These are phyloP conservation scores for Aphanomyces stellatus DNA, from an alignment of 352 stramenopile species.

Conservation along the genomic window DNA sequence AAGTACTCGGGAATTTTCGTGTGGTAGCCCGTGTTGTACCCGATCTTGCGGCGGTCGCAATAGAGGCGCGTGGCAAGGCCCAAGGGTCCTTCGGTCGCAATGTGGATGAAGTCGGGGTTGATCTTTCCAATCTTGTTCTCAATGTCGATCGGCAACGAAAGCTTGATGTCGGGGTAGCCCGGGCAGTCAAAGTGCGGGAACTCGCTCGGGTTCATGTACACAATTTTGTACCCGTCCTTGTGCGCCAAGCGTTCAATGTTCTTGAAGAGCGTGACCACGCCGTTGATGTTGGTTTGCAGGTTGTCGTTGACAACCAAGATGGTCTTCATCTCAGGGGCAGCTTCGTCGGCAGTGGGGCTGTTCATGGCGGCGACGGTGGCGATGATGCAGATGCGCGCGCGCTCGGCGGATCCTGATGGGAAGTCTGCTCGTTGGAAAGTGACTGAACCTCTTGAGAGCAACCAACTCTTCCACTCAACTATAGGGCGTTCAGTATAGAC, in stretches of 20 bases:
- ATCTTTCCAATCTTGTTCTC: conserved; percentile 10
- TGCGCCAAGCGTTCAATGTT: conserved; percentile 13
- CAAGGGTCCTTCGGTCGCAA: conserved; percentile 13
- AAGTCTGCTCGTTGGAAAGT: conserved; percentile 3
- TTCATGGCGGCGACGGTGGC: not conserved
- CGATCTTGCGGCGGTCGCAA: conserved; percentile 11
- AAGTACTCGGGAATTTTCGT: conserved; percentile 18
- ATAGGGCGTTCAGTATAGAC: not conserved
- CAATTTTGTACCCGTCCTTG: conserved; percentile 1
- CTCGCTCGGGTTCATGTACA: conserved; percentile 14
- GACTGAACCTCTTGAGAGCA: not conserved
- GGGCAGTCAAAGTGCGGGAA: conserved; percentile 17
- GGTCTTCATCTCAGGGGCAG: conserved; percentile 3
- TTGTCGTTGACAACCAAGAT: conserved; percentile 16
- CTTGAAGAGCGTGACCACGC: conserved; percentile 15
- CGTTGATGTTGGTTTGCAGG: conserved; percentile 15
- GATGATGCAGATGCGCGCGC: not conserved
- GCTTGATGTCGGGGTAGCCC: conserved; percentile 13
- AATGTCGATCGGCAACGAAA: conserved; percentile 12
- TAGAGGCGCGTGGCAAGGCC: conserved; percentile 17
- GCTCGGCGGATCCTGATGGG: not conserved
- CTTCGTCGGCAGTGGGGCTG: not conserved
- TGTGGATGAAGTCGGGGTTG: conserved; percentile 12
- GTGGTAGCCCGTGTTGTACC: conserved; percentile 16
- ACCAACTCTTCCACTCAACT: not conserved